Evolutionary conservation across 1,284 basidiomycete genomes (phyloP).

Genomic region (Sanghuangporus sanghuang): DNA sequence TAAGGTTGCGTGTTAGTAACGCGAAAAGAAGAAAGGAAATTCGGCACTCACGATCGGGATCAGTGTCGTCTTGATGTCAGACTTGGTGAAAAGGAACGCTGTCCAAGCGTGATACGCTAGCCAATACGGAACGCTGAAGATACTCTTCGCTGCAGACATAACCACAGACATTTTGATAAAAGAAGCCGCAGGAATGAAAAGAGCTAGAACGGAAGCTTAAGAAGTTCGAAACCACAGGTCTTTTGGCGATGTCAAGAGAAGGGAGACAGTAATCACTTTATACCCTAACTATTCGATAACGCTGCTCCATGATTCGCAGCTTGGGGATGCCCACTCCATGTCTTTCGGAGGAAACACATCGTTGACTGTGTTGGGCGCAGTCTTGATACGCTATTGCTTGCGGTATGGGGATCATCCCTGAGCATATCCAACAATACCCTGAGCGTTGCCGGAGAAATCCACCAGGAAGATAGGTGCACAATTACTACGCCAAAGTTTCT

Average conservation of each 20-base stretch:
- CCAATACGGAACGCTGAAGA: background rate
- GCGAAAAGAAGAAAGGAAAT: background rate
- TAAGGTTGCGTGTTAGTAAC: background rate
- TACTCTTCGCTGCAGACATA: background rate
- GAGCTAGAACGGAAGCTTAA: background rate
- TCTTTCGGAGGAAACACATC: background rate
- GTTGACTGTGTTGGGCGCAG: background rate
- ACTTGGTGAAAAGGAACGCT: constrained; percentile 30
- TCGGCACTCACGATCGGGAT: constrained; percentile 30
- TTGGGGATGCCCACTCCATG: background rate
- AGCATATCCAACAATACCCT: no score
- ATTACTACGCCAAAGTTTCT: no score
- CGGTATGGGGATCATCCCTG: background rate
- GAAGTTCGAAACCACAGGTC: background rate
- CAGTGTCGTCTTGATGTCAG: constrained; percentile 34
- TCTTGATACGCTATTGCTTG: background rate
- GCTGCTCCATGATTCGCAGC: background rate
- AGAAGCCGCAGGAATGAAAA: background rate
- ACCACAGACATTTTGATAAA: background rate
- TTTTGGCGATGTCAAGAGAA: background rate
- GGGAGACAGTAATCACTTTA: background rate
- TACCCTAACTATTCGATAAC: background rate
- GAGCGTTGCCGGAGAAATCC: no score
- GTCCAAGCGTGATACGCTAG: constrained; percentile 13
- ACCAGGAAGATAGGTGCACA: no score